phyloP scores from a whole-genome alignment of 192 early-diverging fungal genomes.

The Mortierella claussenii region DNA sequence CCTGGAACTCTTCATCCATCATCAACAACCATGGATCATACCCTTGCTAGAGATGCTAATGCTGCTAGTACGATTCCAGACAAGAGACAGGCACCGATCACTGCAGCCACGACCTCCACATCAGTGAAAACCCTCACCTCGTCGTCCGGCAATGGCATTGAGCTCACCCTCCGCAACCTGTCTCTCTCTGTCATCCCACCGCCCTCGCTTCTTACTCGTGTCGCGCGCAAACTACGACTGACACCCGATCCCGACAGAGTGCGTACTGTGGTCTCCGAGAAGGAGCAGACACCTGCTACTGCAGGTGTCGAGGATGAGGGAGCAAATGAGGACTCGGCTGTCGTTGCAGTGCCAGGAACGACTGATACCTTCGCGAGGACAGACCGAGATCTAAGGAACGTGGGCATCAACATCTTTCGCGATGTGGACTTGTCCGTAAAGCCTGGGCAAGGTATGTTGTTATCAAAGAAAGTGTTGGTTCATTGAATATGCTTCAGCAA shows the following conservation, averaged over 20 bases:
- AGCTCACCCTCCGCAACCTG: conserved; percentile 38
- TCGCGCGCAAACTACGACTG: conserved; percentile 20
- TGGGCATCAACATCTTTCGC: conserved; percentile 47
- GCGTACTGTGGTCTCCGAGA: background rate
- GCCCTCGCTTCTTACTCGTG: conserved; percentile 32
- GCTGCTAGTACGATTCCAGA: too few species aligned
- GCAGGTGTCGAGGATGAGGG: background rate
- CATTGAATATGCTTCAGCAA: too few species aligned
- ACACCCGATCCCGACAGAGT: conserved; percentile 12
- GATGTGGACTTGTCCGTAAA: conserved; percentile 44
- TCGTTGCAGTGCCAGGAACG: background rate
- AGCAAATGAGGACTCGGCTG: background rate
- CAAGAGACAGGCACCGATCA: too few species aligned
- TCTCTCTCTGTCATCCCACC: conserved; percentile 51
- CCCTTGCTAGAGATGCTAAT: too few species aligned
- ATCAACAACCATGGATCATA: too few species aligned
- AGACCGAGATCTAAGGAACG: conserved; percentile 38
- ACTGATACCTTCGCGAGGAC: background rate
- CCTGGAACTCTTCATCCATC: too few species aligned
- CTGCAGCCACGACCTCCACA: too few species aligned
- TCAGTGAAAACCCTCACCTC: too few species aligned
- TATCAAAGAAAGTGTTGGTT: background rate
- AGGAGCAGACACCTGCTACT: background rate
- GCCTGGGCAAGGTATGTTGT: conserved; percentile 43
- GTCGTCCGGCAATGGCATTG: conserved; percentile 24